Evolutionary conservation across 768 basidiomycete genomes (phyloP), one percentile per base, ranked within the genome.

Genomic region (Paxillus ammoniavirescens): DNA sequence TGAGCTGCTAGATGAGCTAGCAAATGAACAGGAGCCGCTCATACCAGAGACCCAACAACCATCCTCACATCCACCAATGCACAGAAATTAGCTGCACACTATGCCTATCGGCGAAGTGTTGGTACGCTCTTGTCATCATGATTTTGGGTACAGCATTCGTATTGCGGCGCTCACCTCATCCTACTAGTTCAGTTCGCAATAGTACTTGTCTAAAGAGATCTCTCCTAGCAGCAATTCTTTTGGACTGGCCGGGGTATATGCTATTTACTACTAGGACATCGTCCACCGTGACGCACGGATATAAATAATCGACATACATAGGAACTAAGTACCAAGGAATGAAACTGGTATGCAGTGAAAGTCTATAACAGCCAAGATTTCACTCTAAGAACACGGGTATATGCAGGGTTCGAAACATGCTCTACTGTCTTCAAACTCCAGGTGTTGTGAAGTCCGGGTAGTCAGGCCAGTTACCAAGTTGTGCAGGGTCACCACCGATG

Each of bases 401-500:
- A 21, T 43, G 21, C 4, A 43, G 42, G 23, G 23, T 5, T 49
- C 17, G 13, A 36, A 38, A 38, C 8, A 14, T 14, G 18, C 17
- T 40, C 5, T 6, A 1, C 31, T 8, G 4, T 10, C 44, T 42
- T 72, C 58, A 81, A 37, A 89, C 66, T 15, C 89, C 89, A 1
- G 89, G 89, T 1, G 67, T 65, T 2, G 78, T 82, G 64, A 91
- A 91, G 49, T 84, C 89, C 28, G 85, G 78, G 60, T 81, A 71
- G 50, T 81, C 50, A 0, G 89, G 89, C 89, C 89, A 92, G 58
- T 86, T 82, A 0, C 89, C 89, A 10, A 92, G 66, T 49, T 73
- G 21, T 0, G 75, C 77, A 0, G 89, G 89, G 63, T 92, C 91
- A 1, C 87, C 87, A 17, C 90, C 90, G 47, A 92, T 87, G 26